Conservation (phyloP, 345 rosid species). For the Hibiscus mutabilis region DNA sequence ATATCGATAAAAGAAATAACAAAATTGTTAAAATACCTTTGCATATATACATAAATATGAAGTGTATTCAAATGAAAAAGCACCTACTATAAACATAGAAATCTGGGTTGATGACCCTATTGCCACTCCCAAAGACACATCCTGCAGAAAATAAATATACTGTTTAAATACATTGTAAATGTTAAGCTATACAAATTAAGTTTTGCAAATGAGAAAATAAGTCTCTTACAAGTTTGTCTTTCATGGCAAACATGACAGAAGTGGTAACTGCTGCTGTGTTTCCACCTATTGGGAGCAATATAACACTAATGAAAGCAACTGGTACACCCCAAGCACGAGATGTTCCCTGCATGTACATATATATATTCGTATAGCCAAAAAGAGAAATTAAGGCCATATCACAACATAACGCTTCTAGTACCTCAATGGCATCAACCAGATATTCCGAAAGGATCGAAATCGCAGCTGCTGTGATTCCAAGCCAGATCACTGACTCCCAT, state of each 20-base stretch:
- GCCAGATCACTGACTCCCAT: slow-evolving; percentile 80
- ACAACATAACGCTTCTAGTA: slow-evolving; percentile 8
- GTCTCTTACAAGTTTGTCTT: not conserved
- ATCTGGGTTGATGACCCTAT: not conserved
- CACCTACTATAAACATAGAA: not conserved
- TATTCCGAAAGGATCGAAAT: slow-evolving; percentile 79
- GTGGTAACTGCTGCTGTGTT: slow-evolving; percentile 4
- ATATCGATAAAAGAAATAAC: not conserved
- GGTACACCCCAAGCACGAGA: not conserved
- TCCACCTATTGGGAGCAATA: not conserved
- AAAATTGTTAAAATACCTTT: not conserved
- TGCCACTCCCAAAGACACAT: slow-evolving; percentile 3
- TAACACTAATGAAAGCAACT: not conserved
- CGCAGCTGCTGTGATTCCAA: slow-evolving; percentile 68
- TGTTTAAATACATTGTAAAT: not conserved
- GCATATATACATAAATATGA: not conserved
- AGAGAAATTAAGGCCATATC: not conserved
- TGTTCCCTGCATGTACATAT: not conserved
- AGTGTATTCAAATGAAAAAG: not conserved
- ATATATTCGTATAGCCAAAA: not conserved
- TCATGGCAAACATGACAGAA: slow-evolving; percentile 4
- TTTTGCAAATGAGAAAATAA: not conserved
- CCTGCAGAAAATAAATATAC: slow-evolving; percentile 5
- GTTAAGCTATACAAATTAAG: not conserved
- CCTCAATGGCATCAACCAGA: slow-evolving; percentile 89